Evolutionary conservation across 2,329 filamentous ascomycete species (phyloP).

Genomic region (Aureobasidium sp.): DNA sequence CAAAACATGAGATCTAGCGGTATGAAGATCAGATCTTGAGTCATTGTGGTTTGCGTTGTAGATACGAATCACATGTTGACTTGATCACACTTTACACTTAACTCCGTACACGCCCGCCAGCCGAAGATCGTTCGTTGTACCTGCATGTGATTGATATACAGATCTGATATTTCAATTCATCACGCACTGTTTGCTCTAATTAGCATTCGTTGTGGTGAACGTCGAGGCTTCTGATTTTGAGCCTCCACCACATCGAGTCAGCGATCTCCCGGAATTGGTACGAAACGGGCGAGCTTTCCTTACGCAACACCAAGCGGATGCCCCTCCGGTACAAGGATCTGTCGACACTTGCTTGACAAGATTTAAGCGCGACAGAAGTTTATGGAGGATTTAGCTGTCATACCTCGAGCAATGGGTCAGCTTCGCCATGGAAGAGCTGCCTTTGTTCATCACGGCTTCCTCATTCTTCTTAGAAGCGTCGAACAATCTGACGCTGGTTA

Average conservation of each 20-base stretch:
- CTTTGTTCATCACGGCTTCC: too few relatives aligned
- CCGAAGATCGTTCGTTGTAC: too few relatives aligned
- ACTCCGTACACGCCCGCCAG: too few relatives aligned
- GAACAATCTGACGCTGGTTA: not conserved
- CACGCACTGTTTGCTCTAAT: not conserved
- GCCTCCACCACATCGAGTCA: not conserved
- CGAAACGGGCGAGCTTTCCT: not conserved
- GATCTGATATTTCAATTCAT: not conserved
- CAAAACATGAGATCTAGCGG: not conserved
- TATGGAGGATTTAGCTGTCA: too few relatives aligned
- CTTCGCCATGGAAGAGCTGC: not conserved
- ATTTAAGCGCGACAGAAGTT: not conserved
- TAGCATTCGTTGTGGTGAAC: not conserved
- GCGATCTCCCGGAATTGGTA: not conserved
- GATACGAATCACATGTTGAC: not conserved
- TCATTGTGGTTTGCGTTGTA: not conserved
- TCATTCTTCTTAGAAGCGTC: not conserved
- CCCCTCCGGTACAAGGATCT: not conserved
- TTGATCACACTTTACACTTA: too few relatives aligned
- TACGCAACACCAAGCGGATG: not conserved
- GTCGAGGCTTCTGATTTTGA: not conserved
- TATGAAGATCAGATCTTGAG: not conserved
- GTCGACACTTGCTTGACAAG: not conserved
- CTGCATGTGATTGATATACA: too few relatives aligned
- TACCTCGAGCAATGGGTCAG: not conserved